Base-by-base conservation (phyloP, 2,329 filamentous ascomycete species). In the Sphaerulina vaccinii region DNA sequence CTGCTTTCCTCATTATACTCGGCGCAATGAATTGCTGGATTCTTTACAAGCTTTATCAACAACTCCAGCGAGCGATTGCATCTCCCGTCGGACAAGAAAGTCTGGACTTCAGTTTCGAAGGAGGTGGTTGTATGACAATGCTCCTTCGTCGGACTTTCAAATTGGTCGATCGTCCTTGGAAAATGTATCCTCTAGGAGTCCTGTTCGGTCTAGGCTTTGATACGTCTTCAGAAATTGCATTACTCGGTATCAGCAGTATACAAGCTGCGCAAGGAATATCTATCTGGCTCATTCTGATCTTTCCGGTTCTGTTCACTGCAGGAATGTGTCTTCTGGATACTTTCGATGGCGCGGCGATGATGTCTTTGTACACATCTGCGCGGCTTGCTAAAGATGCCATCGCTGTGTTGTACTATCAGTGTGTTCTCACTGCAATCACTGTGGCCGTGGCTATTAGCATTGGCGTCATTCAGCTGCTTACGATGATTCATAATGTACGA, bases 261-360 rank as follows among this genome's bases (percentile, higher is more conserved):
- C 87, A 96, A 64, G 91, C 87, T 0, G 84, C 90, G 0, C 79
- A 87, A 55, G 92, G 92, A 1, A 96, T 90, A 0, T 89, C 85
- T 24, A 86, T 97, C 54, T 99, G 93, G 93, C 75, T 96, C 11
- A 97, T 97, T 54, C 70, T 97, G 24, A 86, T 99, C 45, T 96
- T 96, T 52, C 93, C 93, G 0, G 70, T 92, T 1, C 74, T 97
- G 1, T 97, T 97, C 65, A 96, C 92, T 0, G 89, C 87, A 1
- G 93, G 90, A 52, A 97, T 99, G 93, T 96, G 91, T 69, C 79
- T 97, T 18, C 76, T 97, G 5, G 93, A 97, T 70, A 96, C 91
- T 0, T 87, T 85, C 0, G 93, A 97, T 63, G 92, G 92, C 19
- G 92, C 92, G 1, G 78, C 96, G 16, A 97, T 97, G 91, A 91